Percentiles rank a stretch among this genome's conserved stretches.
Conservation (phyloP, 805 yeast species). For the Maudiozyma saulgeensis region DNA sequence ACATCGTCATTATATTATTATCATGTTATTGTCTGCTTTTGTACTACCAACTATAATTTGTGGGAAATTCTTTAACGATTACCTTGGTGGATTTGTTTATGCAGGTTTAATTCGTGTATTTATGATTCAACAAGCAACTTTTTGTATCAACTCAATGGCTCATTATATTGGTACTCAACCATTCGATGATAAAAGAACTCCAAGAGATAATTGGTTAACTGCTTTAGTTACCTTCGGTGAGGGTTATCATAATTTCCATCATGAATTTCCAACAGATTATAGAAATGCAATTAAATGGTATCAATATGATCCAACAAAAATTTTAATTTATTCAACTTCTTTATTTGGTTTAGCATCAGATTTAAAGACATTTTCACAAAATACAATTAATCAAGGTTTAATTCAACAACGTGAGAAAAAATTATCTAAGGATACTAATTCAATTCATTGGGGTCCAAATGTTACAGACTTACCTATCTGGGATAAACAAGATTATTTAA, state of each 20-base stretch:
- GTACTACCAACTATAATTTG: constrained; percentile 52
- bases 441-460: constrained; percentile 68
- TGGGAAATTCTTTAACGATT: constrained; percentile 50
- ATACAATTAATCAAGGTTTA: constrained; percentile 74
- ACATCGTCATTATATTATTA: constrained; percentile 61
- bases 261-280: constrained; percentile 83
- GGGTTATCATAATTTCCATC: constrained; percentile 86
- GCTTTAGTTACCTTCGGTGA: constrained; percentile 82
- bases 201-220: constrained; percentile 72
- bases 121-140: constrained; percentile 74
- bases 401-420: constrained; percentile 79
- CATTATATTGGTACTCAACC: constrained; percentile 85
- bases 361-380: constrained; percentile 66
- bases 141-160: constrained; percentile 78
- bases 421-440: constrained; percentile 50
- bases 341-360: constrained; percentile 62
- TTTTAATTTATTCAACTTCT: constrained; percentile 47
- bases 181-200: constrained; percentile 79
- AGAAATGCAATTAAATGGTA: constrained; percentile 83
- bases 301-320: constrained; percentile 79
- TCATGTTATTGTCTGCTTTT: constrained; percentile 55
- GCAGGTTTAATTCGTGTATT: constrained; percentile 65
- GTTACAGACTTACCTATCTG: constrained; percentile 61
- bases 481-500: constrained; percentile 54
- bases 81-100: constrained; percentile 63